Conservation (phyloP, 768 basidiomycete species). For the Tulasnella calospora region DNA sequence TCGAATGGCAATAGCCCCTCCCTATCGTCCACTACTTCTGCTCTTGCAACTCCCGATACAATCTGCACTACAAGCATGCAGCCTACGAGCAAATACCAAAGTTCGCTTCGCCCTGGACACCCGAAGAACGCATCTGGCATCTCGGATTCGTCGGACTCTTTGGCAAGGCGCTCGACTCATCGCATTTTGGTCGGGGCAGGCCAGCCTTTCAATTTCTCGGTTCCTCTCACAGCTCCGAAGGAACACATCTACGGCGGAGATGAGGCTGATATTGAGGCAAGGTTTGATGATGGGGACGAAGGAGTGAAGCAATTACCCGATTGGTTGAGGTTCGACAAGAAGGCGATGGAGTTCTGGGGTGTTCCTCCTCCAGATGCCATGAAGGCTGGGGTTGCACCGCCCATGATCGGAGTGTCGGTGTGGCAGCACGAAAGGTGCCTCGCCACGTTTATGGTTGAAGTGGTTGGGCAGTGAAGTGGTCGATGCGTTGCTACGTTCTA, state of each 20-base stretch:
- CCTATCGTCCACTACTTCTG: too few species aligned
- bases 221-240: not conserved
- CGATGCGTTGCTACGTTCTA: not conserved
- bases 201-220: constrained; percentile 19
- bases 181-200: constrained; percentile 4
- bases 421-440: constrained; percentile 11
- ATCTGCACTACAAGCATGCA: too few species aligned
- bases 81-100: too few species aligned
- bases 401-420: constrained; percentile 13
- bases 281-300: constrained; percentile 12
- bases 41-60: too few species aligned
- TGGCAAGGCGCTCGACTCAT: not conserved
- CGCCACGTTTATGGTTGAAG: constrained; percentile 19
- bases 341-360: constrained; percentile 35
- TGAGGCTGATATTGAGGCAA: constrained; percentile 27
- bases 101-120: too few species aligned
- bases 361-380: constrained; percentile 29
- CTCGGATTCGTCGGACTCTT: not conserved
- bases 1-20: too few species aligned
- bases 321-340: constrained; percentile 34
- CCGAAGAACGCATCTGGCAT: not conserved
- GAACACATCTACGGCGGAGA: not conserved
- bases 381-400: constrained; percentile 29
- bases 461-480: not conserved
- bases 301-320: constrained; percentile 28